phyloP scores from a whole-genome alignment of 371 early-diverging fungal genomes.

The Mortierella sp. region DNA sequence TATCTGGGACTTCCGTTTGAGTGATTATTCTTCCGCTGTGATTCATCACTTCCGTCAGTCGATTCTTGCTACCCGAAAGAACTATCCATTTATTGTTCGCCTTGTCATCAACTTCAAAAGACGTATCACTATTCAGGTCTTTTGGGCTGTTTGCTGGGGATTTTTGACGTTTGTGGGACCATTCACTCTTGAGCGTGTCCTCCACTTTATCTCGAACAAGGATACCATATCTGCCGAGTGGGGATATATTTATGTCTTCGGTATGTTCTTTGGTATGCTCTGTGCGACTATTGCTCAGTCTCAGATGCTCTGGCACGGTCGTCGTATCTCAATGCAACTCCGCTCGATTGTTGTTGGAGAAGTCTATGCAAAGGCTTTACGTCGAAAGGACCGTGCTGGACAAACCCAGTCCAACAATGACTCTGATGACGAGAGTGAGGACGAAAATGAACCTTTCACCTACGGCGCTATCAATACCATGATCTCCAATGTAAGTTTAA shows the following conservation, averaged over 20 bases:
- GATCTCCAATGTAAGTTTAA: conserved; percentile 71
- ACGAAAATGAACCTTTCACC: conserved; percentile 43
- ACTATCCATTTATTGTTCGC: conserved; percentile 46
- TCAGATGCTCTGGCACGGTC: conserved; percentile 59
- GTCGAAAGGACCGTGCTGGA: conserved; percentile 63
- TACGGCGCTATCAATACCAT: conserved; percentile 77
- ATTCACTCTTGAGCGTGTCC: conserved; percentile 47
- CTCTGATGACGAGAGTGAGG: conserved; percentile 24
- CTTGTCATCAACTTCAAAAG: conserved; percentile 51
- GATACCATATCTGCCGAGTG: conserved; percentile 42
- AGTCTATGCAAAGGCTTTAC: conserved; percentile 69
- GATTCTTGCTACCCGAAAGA: conserved; percentile 52
- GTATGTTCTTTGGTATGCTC: conserved; percentile 59
- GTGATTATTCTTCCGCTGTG: conserved; percentile 60
- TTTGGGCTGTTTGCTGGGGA: conserved; percentile 50
- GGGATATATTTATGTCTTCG: conserved; percentile 61
- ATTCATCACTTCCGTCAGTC: conserved; percentile 56
- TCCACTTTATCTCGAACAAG: conserved; percentile 37
- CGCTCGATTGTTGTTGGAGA: conserved; percentile 71
- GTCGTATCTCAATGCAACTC: conserved; percentile 52
- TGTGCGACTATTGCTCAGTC: conserved; percentile 51
- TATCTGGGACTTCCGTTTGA: conserved; percentile 76
- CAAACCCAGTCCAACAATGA: conserved; percentile 33
- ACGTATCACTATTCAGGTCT: conserved; percentile 35
- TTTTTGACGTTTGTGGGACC: conserved; percentile 45